Conservation (phyloP, 108 stramenopile genomes). For the Thalassiosira profunda region DNA sequence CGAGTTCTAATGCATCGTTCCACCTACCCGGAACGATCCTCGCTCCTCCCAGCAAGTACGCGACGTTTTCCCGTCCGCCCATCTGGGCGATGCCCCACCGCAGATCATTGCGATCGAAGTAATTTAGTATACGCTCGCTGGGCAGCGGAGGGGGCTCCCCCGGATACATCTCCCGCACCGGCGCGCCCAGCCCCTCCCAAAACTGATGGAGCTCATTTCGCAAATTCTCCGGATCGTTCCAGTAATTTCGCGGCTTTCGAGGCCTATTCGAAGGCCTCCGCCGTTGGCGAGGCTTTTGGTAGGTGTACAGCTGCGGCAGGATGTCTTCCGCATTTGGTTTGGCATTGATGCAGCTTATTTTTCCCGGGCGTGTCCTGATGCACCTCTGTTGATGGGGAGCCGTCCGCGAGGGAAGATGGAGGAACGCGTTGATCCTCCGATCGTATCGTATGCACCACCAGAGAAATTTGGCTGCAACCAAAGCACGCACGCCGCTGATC, state of each 20-base stretch:
- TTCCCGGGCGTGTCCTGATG: too few species aligned
- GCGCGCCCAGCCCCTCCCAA: conserved; percentile 40
- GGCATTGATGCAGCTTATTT: too few species aligned
- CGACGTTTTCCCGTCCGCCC: conserved; percentile 48
- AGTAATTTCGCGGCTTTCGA: conserved; percentile 57
- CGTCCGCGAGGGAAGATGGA: too few species aligned
- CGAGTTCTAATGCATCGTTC: conserved; percentile 52
- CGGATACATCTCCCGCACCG: conserved; percentile 6
- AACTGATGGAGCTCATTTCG: conserved; percentile 44
- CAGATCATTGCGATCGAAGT: conserved; percentile 71
- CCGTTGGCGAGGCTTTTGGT: conserved; percentile 45
- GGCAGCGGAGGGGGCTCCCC: conserved; percentile 61
- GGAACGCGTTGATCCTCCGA: too few species aligned
- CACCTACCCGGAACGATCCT: conserved; percentile 69
- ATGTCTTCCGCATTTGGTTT: too few species aligned
- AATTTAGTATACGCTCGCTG: conserved; percentile 60
- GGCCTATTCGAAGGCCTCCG: conserved; percentile 38
- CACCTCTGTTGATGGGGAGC: too few species aligned
- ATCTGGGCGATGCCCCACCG: conserved; percentile 53
- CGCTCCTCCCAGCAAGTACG: conserved; percentile 37
- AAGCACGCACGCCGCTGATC: too few species aligned
- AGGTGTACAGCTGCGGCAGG: conserved; percentile 27
- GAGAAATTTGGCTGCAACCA: too few species aligned
- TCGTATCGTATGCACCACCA: too few species aligned
- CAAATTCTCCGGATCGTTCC: conserved; percentile 57